Conservation (phyloP, 1,284 basidiomycete species). For the Cryptococcus sp. region DNA sequence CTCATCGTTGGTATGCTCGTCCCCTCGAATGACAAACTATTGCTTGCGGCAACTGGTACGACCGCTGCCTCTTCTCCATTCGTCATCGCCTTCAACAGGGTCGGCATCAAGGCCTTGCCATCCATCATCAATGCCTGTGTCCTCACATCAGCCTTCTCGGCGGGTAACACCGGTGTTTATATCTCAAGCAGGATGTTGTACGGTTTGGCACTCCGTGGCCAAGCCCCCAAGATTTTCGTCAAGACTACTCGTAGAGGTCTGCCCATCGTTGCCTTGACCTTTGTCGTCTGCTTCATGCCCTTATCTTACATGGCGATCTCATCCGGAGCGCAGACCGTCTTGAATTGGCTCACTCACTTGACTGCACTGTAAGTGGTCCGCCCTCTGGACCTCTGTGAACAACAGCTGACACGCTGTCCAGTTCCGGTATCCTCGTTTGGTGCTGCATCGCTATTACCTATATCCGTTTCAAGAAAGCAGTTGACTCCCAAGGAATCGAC, state of each 20-base stretch:
- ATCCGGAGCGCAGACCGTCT: constrained; percentile 53
- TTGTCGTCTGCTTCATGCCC: constrained; percentile 65
- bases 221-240: constrained; percentile 73
- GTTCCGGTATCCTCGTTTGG: constrained; percentile 26
- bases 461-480: constrained; percentile 19
- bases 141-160: constrained; percentile 68
- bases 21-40: constrained; percentile 61
- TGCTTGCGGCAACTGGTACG: constrained; percentile 60
- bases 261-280: constrained; percentile 67
- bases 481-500: constrained; percentile 20
- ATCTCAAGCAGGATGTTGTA: constrained; percentile 77
- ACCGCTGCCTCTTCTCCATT: constrained; percentile 72
- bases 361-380: constrained; percentile 7
- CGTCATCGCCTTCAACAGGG: constrained; percentile 60
- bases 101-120: constrained; percentile 69
- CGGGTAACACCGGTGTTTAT: constrained; percentile 79
- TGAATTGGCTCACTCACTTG: constrained; percentile 12
- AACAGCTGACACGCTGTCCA: constrained; percentile 19
- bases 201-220: constrained; percentile 71
- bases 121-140: constrained; percentile 80
- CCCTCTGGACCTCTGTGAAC: not conserved
- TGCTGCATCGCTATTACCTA: constrained; percentile 17
- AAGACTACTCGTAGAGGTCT: constrained; percentile 68
- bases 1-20: constrained; percentile 71
- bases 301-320: constrained; percentile 65